Evolutionary conservation across 2,329 filamentous ascomycete genomes (phyloP).

Genomic region (Diplodia scrobiculata): DNA sequence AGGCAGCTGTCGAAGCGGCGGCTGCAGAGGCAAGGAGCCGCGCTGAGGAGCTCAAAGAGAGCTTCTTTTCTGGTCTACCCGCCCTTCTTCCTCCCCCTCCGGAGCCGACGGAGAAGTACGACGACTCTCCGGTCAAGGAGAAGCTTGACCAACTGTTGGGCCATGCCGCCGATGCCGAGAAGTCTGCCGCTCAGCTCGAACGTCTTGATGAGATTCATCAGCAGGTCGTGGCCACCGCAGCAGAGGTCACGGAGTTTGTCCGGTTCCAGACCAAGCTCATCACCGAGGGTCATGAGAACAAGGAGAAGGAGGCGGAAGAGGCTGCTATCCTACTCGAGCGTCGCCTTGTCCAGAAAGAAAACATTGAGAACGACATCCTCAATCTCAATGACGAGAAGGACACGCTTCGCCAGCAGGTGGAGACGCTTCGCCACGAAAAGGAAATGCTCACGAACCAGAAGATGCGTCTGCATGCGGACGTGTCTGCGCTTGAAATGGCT

Average conservation of each 20-base stretch:
- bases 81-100: conserved; percentile 49
- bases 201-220: conserved; percentile 86
- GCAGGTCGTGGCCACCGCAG: conserved; percentile 80
- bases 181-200: conserved; percentile 73
- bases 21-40: conserved; percentile 48
- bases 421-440: conserved; percentile 65
- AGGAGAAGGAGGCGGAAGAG: conserved; percentile 77
- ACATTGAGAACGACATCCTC: conserved; percentile 53
- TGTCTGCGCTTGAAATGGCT: conserved; percentile 88
- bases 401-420: conserved; percentile 55
- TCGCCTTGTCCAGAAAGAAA: conserved; percentile 66
- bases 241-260: conserved; percentile 81
- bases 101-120: conserved; percentile 49
- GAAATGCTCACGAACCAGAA: conserved; percentile 78
- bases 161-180: conserved; percentile 65
- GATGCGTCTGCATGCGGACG: conserved; percentile 76
- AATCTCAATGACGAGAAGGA: conserved; percentile 50
- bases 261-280: conserved; percentile 73
- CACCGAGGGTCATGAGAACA: conserved; percentile 74
- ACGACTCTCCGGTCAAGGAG: conserved; percentile 63
- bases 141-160: conserved; percentile 60
- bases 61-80: conserved; percentile 47
- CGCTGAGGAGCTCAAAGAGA: conserved; percentile 48
- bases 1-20: conserved; percentile 44
- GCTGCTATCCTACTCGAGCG: conserved; percentile 79